Conservation (phyloP, 306 rosid species). For the Gillenia trifoliata region DNA sequence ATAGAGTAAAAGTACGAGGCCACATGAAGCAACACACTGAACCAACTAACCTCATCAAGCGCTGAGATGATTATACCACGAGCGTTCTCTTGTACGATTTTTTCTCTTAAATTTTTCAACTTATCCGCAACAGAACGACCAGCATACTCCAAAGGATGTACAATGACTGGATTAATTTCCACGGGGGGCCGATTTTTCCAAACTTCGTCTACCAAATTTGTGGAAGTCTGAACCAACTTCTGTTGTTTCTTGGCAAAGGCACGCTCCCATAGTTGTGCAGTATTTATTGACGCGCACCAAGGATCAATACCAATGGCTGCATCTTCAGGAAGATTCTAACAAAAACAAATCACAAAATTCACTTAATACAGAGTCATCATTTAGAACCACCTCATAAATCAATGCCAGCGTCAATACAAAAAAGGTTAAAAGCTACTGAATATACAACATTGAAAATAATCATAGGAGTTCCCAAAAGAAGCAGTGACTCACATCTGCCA, state of each 20-base stretch:
- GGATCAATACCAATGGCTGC: slow-evolving; percentile 87
- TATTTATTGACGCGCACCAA: slow-evolving; percentile 86
- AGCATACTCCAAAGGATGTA: slow-evolving; percentile 68
- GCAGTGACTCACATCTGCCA: slow-evolving; percentile 71
- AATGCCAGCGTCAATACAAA: background rate
- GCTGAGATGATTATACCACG: slow-evolving; percentile 63
- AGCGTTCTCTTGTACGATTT: slow-evolving; percentile 52
- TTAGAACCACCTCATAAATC: too few species aligned
- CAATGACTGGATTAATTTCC: slow-evolving; percentile 51
- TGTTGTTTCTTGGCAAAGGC: slow-evolving; percentile 62
- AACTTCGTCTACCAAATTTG: slow-evolving; percentile 88
- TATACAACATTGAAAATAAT: background rate
- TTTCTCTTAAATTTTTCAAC: slow-evolving; percentile 67
- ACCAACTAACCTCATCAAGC: slow-evolving; percentile 80
- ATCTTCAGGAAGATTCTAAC: slow-evolving; percentile 62
- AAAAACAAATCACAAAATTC: slow-evolving; percentile 14
- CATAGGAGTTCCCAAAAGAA: background rate
- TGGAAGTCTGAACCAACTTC: slow-evolving; percentile 75
- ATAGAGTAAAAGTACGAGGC: slow-evolving; percentile 1
- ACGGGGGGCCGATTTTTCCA: slow-evolving; percentile 67
- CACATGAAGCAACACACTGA: background rate
- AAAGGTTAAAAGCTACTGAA: background rate
- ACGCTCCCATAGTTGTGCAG: slow-evolving; percentile 79
- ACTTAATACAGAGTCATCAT: background rate
- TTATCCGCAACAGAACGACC: slow-evolving; percentile 80